phyloP scores from a whole-genome alignment of 495 filamentous ascomycete genomes.

The Hypoxylon crocopeplum region DNA sequence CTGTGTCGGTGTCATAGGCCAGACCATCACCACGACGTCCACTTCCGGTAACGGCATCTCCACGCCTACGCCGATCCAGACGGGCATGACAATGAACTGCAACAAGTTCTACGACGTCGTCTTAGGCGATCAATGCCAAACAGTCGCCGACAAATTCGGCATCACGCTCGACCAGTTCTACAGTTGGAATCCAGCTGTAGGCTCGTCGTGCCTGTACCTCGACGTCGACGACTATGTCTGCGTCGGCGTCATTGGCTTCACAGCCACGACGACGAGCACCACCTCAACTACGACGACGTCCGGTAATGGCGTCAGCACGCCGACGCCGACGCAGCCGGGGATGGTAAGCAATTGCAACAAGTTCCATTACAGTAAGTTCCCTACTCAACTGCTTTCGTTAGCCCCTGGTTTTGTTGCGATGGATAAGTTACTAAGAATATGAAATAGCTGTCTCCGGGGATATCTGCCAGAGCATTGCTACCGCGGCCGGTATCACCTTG shows the following conservation, averaged over 20 bases:
- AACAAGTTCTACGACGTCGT: constrained; percentile 49
- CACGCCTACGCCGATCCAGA: constrained; percentile 43
- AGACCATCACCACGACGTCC: constrained; percentile 15
- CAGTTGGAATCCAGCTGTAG: constrained; percentile 49
- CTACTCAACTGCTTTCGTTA: too few species aligned
- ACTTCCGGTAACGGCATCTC: constrained; percentile 33
- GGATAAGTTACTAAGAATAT: too few species aligned
- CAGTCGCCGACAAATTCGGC: constrained; percentile 41
- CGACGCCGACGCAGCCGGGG: constrained; percentile 47
- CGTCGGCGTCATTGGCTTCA: constrained; percentile 26
- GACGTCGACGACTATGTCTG: constrained; percentile 49
- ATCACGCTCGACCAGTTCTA: constrained; percentile 43
- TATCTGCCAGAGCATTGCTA: too few species aligned
- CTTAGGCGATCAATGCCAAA: constrained; percentile 50
- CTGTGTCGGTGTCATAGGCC: constrained; percentile 7
- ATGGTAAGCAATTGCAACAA: constrained; percentile 52
- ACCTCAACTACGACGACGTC: constrained; percentile 11
- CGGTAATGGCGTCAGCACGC: constrained; percentile 35
- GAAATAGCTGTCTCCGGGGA: too few species aligned
- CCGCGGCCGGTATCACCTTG: too few species aligned
- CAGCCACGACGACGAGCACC: background rate
- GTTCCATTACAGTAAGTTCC: too few species aligned
- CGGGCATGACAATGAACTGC: constrained; percentile 51
- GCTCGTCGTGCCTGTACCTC: constrained; percentile 47
- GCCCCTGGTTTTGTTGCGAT: too few species aligned